phyloP scores from a whole-genome alignment of 1,139 yeast species.

The Taphrina pruni region DNA sequence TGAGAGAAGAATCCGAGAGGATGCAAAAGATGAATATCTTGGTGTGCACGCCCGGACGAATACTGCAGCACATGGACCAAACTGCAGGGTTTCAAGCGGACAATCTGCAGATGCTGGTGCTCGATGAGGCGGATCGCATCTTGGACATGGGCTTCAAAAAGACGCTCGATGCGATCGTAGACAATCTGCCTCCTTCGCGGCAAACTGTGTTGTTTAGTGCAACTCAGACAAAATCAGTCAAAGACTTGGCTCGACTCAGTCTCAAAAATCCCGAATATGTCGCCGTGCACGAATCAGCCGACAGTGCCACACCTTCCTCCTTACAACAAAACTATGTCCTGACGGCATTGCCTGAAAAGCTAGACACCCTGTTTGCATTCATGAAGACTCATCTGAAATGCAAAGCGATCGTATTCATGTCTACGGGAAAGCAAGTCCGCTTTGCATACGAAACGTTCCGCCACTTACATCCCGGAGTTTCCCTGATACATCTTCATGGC shows the following conservation, averaged over 20 bases:
- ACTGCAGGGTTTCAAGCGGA: conserved; percentile 82
- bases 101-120: conserved; percentile 78
- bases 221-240: conserved; percentile 86
- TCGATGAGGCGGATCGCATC: conserved; percentile 96
- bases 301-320: conserved; percentile 75
- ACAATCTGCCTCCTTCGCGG: conserved; percentile 76
- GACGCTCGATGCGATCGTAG: conserved; percentile 82
- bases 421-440: conserved; percentile 94
- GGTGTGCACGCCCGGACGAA: conserved; percentile 95
- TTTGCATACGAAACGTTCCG: conserved; percentile 89
- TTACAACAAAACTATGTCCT: conserved; percentile 81
- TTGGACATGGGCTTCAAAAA: conserved; percentile 95
- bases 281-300: conserved; percentile 59
- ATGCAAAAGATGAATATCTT: conserved; percentile 81
- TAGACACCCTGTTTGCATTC: conserved; percentile 87
- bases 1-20: conserved; percentile 83
- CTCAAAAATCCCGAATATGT: conserved; percentile 72
- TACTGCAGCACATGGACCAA: conserved; percentile 93
- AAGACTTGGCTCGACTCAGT: conserved; percentile 87
- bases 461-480: conserved; percentile 93
- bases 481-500: conserved; percentile 89
- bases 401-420: conserved; percentile 84
- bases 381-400: conserved; percentile 83
- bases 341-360: conserved; percentile 75
- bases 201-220: conserved; percentile 92